A percentile compares a stretch with the other conserved stretches of the same genome.
These are phyloP conservation scores for Echinochloa phyllopogon DNA, from an alignment of 176 grass and related monocot species.

Conservation along the genomic window DNA sequence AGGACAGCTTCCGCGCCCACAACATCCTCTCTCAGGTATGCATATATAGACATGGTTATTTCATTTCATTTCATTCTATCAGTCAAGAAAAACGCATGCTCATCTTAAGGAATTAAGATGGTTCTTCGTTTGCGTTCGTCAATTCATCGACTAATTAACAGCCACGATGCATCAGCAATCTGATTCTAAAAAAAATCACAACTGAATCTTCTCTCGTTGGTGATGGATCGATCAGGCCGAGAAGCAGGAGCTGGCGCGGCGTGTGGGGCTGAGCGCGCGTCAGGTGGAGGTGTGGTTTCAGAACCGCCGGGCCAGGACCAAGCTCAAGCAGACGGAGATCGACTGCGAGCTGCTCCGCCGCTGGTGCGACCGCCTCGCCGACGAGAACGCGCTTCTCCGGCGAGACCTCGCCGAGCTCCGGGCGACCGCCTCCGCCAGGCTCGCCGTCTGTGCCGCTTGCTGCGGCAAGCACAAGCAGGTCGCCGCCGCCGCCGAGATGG, in stretches of 20 bases:
- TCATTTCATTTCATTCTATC: background rate
- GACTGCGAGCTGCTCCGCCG: constrained; percentile 61
- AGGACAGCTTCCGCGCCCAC: constrained; percentile 57
- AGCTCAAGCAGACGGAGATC: constrained; percentile 69
- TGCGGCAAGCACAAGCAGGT: constrained; percentile 4
- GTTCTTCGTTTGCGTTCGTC: background rate
- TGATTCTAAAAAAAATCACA: background rate
- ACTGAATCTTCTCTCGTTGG: background rate
- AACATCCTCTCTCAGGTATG: constrained; percentile 54
- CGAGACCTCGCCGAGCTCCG: constrained; percentile 39
- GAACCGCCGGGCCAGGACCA: constrained; percentile 58
- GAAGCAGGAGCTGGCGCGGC: constrained; percentile 50
- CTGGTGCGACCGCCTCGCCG: constrained; percentile 56
- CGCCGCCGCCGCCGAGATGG: background rate
- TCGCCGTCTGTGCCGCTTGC: constrained; percentile 40
- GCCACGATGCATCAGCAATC: background rate
- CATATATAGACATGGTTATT: no score
- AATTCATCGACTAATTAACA: background rate
- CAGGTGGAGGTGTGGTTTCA: constrained; percentile 75
- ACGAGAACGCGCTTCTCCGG: constrained; percentile 55
- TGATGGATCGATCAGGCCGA: constrained; percentile 22
- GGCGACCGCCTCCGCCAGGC: background rate
- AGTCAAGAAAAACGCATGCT: no score
- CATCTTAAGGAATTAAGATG: background rate
- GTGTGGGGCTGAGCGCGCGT: constrained; percentile 38